Evolutionary conservation across 176 grass and related monocot species (phyloP).

Genomic region (Phoenix roebelenii): DNA sequence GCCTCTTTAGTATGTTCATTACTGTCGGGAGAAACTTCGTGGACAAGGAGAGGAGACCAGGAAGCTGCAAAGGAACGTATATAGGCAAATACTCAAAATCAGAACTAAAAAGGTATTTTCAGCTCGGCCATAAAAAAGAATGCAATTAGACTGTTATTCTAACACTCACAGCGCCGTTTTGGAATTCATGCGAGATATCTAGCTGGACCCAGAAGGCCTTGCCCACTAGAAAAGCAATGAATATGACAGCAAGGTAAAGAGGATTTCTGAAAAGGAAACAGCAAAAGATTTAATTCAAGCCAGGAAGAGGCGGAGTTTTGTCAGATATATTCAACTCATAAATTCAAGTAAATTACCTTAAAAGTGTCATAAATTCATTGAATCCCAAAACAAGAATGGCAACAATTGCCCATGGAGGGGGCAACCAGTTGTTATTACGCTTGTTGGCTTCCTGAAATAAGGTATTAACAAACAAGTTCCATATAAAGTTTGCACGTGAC

Average conservation of each 20-base stretch:
- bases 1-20: conserved; percentile 90
- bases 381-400: conserved; percentile 87
- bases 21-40: conserved; percentile 92
- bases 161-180: conserved; percentile 76
- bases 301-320: neutral
- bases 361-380: conserved; percentile 94
- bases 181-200: conserved; percentile 68
- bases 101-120: conserved; percentile 4
- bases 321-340: neutral
- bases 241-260: conserved; percentile 60
- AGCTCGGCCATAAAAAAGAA: neutral
- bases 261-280: conserved; percentile 61
- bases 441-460: conserved; percentile 83
- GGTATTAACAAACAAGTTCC: neutral
- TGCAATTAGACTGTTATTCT: too few relatives aligned
- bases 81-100: conserved; percentile 1
- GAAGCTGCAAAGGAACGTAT: conserved; percentile 34
- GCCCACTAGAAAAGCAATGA: conserved; percentile 70
- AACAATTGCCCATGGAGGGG: conserved; percentile 95
- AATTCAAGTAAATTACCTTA: conserved; percentile 45
- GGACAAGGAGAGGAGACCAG: conserved; percentile 73
- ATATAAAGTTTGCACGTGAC: too few relatives aligned
- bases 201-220: conserved; percentile 94
- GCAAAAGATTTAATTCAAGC: conserved; percentile 11
- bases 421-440: conserved; percentile 91